Percentiles rank a stretch among this genome's conserved stretches.
These are phyloP conservation scores for Trichoderma reesei DNA, from an alignment of 495 filamentous ascomycete species.

Conservation along the genomic window DNA sequence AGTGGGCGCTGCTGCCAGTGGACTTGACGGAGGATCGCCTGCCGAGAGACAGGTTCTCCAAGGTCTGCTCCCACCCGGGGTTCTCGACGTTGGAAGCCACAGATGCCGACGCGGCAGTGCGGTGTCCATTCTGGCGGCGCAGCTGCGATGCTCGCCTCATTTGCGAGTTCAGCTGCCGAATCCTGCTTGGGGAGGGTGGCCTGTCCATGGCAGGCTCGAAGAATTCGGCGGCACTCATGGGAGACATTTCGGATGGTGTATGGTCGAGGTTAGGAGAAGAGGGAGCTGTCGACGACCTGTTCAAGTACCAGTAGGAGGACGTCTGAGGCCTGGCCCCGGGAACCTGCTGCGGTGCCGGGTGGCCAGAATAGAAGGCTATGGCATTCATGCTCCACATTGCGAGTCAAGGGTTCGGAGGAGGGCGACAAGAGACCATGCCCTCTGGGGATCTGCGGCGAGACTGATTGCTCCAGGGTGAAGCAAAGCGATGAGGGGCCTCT, in stretches of 20 bases:
- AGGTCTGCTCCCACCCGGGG: slow-evolving; percentile 33
- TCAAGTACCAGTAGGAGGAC: slow-evolving; percentile 2
- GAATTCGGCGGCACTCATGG: slow-evolving; percentile 17
- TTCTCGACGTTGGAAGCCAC: slow-evolving; percentile 34
- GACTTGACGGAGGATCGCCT: slow-evolving; percentile 42
- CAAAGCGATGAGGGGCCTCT: not conserved
- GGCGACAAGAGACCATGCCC: slow-evolving; percentile 7
- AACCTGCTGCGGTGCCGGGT: not conserved
- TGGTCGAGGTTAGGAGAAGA: slow-evolving; percentile 2
- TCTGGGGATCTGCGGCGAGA: slow-evolving; percentile 7
- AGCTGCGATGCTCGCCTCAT: slow-evolving; percentile 37
- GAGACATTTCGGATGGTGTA: not conserved
- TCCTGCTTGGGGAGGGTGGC: slow-evolving; percentile 43
- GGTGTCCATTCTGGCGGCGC: slow-evolving; percentile 35
- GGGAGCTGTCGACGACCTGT: slow-evolving; percentile 6
- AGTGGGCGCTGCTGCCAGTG: slow-evolving; percentile 32
- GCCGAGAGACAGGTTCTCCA: slow-evolving; percentile 32
- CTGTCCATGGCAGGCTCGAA: slow-evolving; percentile 42
- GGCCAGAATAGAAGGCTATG: slow-evolving; percentile 2
- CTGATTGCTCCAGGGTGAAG: slow-evolving; percentile 5
- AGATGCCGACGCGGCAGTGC: slow-evolving; percentile 38
- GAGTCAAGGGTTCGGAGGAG: slow-evolving; percentile 5
- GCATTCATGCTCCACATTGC: slow-evolving; percentile 5
- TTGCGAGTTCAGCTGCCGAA: slow-evolving; percentile 41
- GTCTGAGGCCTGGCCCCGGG: not conserved